Evolutionary conservation across 2,329 filamentous ascomycete genomes (phyloP).

Genomic region (Trichophyton equinum): DNA sequence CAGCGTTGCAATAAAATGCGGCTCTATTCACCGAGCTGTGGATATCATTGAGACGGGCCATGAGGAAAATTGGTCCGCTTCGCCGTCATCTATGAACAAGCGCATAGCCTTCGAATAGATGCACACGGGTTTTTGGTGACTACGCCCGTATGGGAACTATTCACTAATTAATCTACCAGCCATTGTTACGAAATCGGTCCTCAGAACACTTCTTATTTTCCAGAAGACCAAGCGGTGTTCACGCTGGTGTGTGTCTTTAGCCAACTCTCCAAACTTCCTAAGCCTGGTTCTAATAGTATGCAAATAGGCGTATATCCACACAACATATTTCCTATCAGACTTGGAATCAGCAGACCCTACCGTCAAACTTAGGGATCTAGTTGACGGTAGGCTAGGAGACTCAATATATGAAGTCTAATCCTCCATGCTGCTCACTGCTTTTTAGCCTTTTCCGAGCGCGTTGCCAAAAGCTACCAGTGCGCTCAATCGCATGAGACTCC

Average conservation of each 20-base stretch:
- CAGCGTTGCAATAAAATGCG: slow-evolving; percentile 11
- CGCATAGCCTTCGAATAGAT: slow-evolving; percentile 12
- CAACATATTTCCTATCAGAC: neutral
- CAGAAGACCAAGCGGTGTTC: neutral
- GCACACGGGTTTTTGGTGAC: slow-evolving; percentile 11
- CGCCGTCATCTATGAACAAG: slow-evolving; percentile 7
- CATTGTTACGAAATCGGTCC: slow-evolving; percentile 8
- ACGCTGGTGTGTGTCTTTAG: neutral
- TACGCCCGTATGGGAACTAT: slow-evolving; percentile 9
- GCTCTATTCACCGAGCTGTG: slow-evolving; percentile 8
- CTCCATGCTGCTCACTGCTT: neutral
- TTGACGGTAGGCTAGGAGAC: neutral
- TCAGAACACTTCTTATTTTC: slow-evolving; percentile 2
- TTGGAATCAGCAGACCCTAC: neutral
- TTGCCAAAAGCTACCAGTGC: neutral
- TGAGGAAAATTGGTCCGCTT: neutral
- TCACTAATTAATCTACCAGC: slow-evolving; percentile 11
- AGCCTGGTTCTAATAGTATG: neutral
- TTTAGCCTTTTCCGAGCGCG: neutral
- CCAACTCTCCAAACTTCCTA: neutral
- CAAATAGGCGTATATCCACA: neutral
- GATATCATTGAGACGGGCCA: slow-evolving; percentile 7
- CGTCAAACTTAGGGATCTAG: slow-evolving; percentile 7
- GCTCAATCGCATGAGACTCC: neutral
- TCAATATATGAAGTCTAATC: neutral